Base-by-base conservation (phyloP, 1,284 basidiomycete species). In the Microbotryum violaceum region DNA sequence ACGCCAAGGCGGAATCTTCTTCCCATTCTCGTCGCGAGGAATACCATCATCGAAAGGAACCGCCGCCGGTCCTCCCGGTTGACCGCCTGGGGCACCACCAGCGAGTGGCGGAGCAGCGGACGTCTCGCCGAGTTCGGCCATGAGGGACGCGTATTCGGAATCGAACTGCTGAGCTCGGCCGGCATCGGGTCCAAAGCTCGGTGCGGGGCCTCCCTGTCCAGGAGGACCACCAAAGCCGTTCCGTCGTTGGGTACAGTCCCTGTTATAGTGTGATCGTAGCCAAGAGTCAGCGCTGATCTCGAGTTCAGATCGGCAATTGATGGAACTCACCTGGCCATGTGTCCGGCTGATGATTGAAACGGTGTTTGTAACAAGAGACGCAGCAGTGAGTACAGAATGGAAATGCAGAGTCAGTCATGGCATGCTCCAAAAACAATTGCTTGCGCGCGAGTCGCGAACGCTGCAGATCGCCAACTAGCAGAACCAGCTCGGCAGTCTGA, bases 91-190 rank as follows among this genome's bases (percentile, higher is more conserved):
- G 16, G 49, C 37, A 37, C 51, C 65, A 23, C 63, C 57, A 8
- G 68, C 71, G 20, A 70, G 73, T 44, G 74, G 73, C 2, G 73
- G 68, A 1, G 71, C 70, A 56, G 79, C 80, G 51, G 81, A 79
- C 49, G 72, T 72, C 78, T 99, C 96, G 61, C 96, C 96, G 44
- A 99, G 82, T 78, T 99, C 96, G 47, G 91, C 93, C 94, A 99
- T 96, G 68, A 99, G 79, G 70, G 84, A 91, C 31, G 91, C 90
- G 72, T 97, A 98, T 78, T 99, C 96, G 20, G 91, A 93, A 77
- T 99, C 94, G 78, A 97, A 97, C 71, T 73, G 63, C 59, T 68
- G 63, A 67, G 54, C 57, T 27, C 85, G 52, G 54, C 47, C 56
- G 23, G 21, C 54, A 25, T 46, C 62, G 72, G 72, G 81, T 74